Percentiles rank a stretch among this genome's conserved stretches.
Conservation (phyloP, 441 rosid species). For the Gossypium davidsonii region DNA sequence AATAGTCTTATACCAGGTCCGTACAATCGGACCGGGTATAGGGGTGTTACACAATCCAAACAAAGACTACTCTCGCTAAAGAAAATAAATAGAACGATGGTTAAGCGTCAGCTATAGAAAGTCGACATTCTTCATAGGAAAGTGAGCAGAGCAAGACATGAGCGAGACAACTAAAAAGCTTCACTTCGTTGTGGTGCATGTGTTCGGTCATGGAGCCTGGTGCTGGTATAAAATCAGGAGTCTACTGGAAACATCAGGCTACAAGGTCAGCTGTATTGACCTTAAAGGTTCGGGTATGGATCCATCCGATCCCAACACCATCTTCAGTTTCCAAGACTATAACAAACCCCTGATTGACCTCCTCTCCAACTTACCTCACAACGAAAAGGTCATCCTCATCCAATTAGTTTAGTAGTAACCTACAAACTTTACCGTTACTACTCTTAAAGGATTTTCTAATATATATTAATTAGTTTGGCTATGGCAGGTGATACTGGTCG, state of each 20-base stretch:
- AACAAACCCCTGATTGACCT: conserved; percentile 32
- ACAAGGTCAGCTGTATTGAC: conserved; percentile 23
- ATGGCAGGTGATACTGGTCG: conserved; percentile 39
- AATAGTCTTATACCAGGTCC: too few species aligned
- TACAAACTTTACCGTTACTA: background rate
- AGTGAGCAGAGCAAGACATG: background rate
- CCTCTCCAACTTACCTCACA: conserved; percentile 24
- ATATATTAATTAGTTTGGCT: background rate
- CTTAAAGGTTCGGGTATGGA: conserved; percentile 34
- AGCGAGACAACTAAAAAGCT: background rate
- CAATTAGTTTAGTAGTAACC: too few species aligned
- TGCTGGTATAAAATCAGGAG: conserved; percentile 46
- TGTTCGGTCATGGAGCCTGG: conserved; percentile 41
- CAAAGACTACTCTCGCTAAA: too few species aligned
- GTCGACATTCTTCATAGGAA: background rate
- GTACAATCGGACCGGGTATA: too few species aligned
- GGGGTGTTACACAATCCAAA: too few species aligned
- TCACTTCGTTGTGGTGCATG: conserved; percentile 37
- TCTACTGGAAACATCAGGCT: conserved; percentile 25
- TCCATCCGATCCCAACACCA: conserved; percentile 28
- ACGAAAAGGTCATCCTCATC: background rate
- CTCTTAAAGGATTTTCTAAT: background rate
- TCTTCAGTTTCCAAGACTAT: conserved; percentile 28
- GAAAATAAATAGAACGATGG: background rate
- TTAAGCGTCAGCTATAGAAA: background rate